A percentile compares a stretch with the other conserved stretches of the same genome.
These are phyloP conservation scores for Daldinia bambusicola DNA, from an alignment of 495 filamentous ascomycete species.

Conservation along the genomic window DNA sequence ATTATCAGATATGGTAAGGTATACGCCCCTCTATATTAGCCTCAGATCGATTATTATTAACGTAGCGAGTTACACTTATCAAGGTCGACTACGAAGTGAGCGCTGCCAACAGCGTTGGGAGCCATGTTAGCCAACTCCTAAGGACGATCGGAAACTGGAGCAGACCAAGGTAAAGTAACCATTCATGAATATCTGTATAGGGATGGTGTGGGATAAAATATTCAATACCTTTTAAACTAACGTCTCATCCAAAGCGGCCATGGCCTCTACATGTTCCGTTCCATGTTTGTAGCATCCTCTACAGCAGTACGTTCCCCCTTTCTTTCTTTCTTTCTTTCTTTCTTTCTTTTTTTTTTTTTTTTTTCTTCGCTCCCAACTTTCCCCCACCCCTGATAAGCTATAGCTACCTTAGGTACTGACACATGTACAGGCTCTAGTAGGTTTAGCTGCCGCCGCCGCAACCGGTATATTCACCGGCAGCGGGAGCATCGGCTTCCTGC, in stretches of 20 bases:
- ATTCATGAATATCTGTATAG: background rate
- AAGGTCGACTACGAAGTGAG: slow-evolving; percentile 33
- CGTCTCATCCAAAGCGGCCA: slow-evolving; percentile 22
- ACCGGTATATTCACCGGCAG: slow-evolving; percentile 27
- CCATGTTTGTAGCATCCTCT: slow-evolving; percentile 36
- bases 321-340: background rate
- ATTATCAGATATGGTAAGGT: slow-evolving; percentile 1
- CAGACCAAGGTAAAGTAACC: slow-evolving; percentile 27
- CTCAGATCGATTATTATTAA: background rate
- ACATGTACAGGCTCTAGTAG: slow-evolving; percentile 25
- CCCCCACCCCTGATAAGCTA: background rate
- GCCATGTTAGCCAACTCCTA: slow-evolving; percentile 36
- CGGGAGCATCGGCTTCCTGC: slow-evolving; percentile 30
- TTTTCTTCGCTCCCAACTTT: too few species aligned
- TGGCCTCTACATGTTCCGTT: slow-evolving; percentile 38
- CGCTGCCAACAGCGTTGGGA: slow-evolving; percentile 21
- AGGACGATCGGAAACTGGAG: slow-evolving; percentile 40
- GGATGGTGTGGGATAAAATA: background rate
- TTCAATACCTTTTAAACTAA: background rate
- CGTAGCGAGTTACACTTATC: background rate
- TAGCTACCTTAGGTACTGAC: background rate
- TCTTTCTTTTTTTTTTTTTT: too few species aligned
- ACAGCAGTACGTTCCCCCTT: slow-evolving; percentile 25
- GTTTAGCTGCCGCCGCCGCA: slow-evolving; percentile 29
- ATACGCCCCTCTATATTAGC: background rate